Conservation (phyloP, 306 rosid species). For the Acacia acuminata region DNA sequence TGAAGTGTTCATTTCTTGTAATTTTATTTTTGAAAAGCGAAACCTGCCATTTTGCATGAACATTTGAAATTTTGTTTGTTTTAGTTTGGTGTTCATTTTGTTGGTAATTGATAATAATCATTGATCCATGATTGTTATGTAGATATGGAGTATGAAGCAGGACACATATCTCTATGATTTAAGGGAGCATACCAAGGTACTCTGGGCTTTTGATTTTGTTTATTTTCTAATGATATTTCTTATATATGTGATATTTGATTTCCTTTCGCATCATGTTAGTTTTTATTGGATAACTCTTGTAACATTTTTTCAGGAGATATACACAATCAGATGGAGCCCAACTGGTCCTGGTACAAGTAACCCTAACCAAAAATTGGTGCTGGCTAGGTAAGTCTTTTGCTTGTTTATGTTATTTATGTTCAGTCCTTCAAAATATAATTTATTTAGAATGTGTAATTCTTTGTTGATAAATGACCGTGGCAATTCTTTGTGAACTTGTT, state of each 20-base stretch:
- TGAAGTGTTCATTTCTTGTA: neutral
- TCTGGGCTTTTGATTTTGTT: neutral
- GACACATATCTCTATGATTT: slow-evolving; percentile 84
- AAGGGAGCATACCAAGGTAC: slow-evolving; percentile 89
- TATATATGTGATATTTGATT: neutral
- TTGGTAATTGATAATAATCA: neutral
- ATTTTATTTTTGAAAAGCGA: neutral
- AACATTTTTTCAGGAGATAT: slow-evolving; percentile 70
- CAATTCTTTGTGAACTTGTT: slow-evolving; percentile 10
- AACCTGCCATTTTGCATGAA: neutral
- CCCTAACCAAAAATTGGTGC: slow-evolving; percentile 73
- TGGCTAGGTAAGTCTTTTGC: slow-evolving; percentile 71
- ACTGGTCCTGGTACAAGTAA: slow-evolving; percentile 85
- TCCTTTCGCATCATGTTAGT: neutral
- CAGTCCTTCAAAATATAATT: neutral
- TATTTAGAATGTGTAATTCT: neutral
- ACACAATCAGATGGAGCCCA: slow-evolving; percentile 96
- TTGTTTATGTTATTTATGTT: neutral
- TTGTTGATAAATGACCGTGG: neutral
- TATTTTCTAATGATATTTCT: neutral
- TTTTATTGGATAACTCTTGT: slow-evolving; percentile 9
- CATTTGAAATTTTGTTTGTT: neutral
- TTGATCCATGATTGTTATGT: slow-evolving; percentile 34
- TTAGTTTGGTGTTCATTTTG: slow-evolving; percentile 26
- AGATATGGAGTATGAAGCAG: slow-evolving; percentile 97